Percentiles rank a stretch among this genome's conserved stretches.
Evolutionary conservation across 257 asterid species (phyloP).

Genomic region (Fraxinus anomala): DNA sequence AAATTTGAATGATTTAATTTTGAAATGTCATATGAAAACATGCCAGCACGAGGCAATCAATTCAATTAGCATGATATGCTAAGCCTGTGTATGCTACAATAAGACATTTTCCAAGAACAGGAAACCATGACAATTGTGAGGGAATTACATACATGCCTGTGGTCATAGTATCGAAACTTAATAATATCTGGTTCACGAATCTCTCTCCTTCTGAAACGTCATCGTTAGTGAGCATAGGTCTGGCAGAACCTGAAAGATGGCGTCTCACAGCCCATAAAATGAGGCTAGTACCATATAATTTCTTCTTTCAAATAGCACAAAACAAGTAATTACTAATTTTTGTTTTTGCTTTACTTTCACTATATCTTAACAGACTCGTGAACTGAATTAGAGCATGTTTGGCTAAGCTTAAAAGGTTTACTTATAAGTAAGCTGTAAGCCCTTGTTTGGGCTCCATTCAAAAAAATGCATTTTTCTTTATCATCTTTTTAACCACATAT

Average conservation of each 20-base stretch:
- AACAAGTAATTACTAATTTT: background rate
- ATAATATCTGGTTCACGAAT: slow-evolving; percentile 55
- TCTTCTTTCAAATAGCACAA: background rate
- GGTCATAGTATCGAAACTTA: slow-evolving; percentile 43
- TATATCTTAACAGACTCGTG: background rate
- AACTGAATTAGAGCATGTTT: too few relatives aligned
- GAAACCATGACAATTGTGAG: slow-evolving; percentile 4
- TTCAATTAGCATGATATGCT: slow-evolving; percentile 12
- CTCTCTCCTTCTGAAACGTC: slow-evolving; percentile 73
- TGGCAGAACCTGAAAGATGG: slow-evolving; percentile 77
- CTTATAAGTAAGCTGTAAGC: too few relatives aligned
- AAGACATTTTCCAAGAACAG: slow-evolving; percentile 13
- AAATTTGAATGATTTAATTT: slow-evolving; percentile 1
- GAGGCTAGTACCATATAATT: background rate
- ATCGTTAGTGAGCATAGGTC: slow-evolving; percentile 74
- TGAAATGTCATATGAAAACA: background rate
- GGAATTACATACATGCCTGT: slow-evolving; percentile 73
- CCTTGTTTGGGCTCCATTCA: too few relatives aligned
- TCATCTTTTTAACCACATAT: too few relatives aligned
- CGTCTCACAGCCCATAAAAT: slow-evolving; percentile 21
- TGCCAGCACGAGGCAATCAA: background rate
- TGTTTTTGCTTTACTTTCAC: background rate
- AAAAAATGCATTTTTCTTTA: too few relatives aligned
- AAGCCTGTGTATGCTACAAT: background rate
- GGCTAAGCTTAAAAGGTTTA: too few relatives aligned